Evolutionary conservation across 192 early-diverging fungal genomes (phyloP), one percentile per base, ranked within the genome.

Genomic region (Coemansia javaensis): DNA sequence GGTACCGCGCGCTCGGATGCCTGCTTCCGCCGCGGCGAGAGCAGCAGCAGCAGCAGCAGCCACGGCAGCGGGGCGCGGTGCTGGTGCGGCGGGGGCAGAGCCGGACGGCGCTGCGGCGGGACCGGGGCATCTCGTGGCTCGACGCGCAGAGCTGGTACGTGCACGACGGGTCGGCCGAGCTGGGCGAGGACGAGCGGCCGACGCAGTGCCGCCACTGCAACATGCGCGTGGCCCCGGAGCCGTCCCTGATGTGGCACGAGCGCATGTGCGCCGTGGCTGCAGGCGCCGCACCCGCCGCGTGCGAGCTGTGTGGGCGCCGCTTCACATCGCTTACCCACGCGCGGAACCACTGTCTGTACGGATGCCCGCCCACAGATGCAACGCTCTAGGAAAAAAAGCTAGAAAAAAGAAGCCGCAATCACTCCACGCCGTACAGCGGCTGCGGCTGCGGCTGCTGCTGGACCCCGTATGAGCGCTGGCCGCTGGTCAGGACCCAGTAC

Each of bases 401-500:
- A 40, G 14, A 50, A 7, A 43, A 35, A 27, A 20, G 17, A 43
- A 18, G n/a, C n/a, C n/a, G n/a, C n/a, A n/a, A n/a, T n/a, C n/a
- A n/a, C n/a, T n/a, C n/a, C n/a, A n/a, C n/a, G n/a, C n/a, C n/a
- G n/a, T n/a, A n/a, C n/a, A n/a, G n/a, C n/a, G n/a, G n/a, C n/a
- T n/a, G n/a, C n/a, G n/a, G n/a, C n/a, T n/a, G n/a, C n/a, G n/a
- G n/a, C n/a, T 33, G 27, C 2, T 8, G 16, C 25, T 16, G n/a
- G 12, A 30, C 25, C 9, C 12, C n/a, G 10, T 7, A 25, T 2
- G 25, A 18, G 10, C 50, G 44, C 54, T 73, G 56, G 22, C 63
- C 56, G 21, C 47, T 56, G 2, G 79, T 81, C 2, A 73, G 27
- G 21, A 78, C 53, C 72, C 76, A 81, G 53, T 81, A 69, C 20